Conservation (phyloP, 108 stramenopile genomes). For the Skeletonema potamos region DNA sequence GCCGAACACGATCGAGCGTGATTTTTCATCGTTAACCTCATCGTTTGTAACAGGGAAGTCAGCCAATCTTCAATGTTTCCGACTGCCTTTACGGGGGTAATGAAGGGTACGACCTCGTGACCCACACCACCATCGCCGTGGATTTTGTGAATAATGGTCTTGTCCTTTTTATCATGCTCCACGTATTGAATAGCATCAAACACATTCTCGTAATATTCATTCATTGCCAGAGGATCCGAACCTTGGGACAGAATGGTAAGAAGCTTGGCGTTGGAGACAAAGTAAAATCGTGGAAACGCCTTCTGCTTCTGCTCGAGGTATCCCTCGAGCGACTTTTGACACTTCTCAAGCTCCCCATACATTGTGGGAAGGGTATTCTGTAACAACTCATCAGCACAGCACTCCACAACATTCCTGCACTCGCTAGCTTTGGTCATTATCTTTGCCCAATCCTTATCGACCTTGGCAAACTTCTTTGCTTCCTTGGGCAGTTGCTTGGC, state of each 20-base stretch:
- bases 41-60: conserved; percentile 70
- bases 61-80: conserved; percentile 96
- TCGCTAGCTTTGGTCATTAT: conserved; percentile 82
- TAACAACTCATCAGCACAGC: conserved; percentile 75
- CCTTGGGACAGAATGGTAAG: conserved; percentile 90
- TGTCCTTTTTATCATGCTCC: conserved; percentile 88
- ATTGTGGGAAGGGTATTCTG: conserved; percentile 75
- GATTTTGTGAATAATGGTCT: conserved; percentile 78
- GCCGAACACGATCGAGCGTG: conserved; percentile 64
- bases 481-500: conserved; percentile 91
- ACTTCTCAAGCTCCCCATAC: conserved; percentile 90
- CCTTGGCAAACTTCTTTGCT: conserved; percentile 90
- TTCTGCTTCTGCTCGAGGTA: conserved; percentile 92
- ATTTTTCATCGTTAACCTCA: conserved; percentile 85
- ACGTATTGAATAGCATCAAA: conserved; percentile 88
- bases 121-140: conserved; percentile 73
- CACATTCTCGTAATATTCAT: conserved; percentile 91
- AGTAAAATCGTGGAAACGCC: conserved; percentile 93
- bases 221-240: conserved; percentile 90
- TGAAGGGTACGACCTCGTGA: conserved; percentile 75
- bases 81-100: conserved; percentile 69
- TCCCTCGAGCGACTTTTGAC: conserved; percentile 90
- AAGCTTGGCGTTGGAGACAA: conserved; percentile 88
- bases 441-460: conserved; percentile 92
- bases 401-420: conserved; percentile 77